A percentile compares a stretch with the other conserved stretches of the same genome.
Evolutionary conservation across 768 basidiomycete genomes (phyloP).

Genomic region (Lactifluus subvellereus): DNA sequence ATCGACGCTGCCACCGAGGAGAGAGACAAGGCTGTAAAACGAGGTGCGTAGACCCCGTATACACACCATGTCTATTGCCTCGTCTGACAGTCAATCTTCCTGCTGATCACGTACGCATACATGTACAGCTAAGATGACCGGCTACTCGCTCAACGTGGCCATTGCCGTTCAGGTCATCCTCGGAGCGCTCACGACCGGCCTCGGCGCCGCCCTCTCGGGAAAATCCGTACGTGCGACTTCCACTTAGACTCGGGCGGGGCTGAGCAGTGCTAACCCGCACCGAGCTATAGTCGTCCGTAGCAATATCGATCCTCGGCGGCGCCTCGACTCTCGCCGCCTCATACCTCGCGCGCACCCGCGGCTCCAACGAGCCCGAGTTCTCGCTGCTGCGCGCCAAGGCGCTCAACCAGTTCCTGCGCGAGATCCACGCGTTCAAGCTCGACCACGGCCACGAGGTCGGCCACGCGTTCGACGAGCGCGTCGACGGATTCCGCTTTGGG

Average conservation of each 20-base stretch:
- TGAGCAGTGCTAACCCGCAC: not conserved
- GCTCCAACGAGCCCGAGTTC: no score
- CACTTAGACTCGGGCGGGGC: not conserved
- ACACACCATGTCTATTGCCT: not conserved
- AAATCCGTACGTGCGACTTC: conserved; percentile 4
- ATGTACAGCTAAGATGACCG: conserved; percentile 21
- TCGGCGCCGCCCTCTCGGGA: conserved; percentile 25
- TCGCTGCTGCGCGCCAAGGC: no score
- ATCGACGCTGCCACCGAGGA: conserved; percentile 6
- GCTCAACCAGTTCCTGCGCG: no score
- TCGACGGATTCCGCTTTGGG: no score
- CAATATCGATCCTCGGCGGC: not conserved
- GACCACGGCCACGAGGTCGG: no score
- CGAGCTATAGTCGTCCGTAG: not conserved
- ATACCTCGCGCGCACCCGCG: no score
- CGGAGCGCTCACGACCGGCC: conserved; percentile 27
- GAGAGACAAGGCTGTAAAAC: conserved; percentile 3
- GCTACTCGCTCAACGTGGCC: conserved; percentile 26
- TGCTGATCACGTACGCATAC: not conserved
- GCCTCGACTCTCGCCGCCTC: no score
- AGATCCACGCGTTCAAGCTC: no score
- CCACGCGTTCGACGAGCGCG: no score
- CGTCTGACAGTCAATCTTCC: no score
- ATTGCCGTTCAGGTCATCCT: conserved; percentile 28
- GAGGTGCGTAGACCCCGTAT: not conserved